phyloP scores from a whole-genome alignment of 345 rosid species.

The Trapa incisa region DNA sequence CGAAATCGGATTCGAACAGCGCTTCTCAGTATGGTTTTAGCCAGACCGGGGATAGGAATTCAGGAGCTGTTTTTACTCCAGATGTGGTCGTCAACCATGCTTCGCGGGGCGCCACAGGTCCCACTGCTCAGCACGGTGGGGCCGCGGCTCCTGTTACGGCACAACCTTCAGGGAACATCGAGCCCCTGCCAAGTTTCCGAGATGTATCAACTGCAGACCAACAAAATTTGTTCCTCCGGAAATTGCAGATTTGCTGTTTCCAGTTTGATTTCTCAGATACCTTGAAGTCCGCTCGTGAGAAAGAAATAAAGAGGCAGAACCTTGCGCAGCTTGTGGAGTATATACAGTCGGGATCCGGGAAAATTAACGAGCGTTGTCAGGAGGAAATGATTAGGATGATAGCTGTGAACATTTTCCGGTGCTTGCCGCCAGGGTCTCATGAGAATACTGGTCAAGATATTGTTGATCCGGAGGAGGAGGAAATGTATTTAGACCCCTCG shows the following conservation, averaged over 20 bases:
- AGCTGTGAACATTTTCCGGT: slow-evolving; percentile 33
- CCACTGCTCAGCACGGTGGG: not conserved
- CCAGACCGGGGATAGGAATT: slow-evolving; percentile 9
- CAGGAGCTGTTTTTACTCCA: slow-evolving; percentile 16
- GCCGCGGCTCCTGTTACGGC: slow-evolving; percentile 6
- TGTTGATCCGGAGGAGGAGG: slow-evolving; percentile 40
- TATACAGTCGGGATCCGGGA: slow-evolving; percentile 41
- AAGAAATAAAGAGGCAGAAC: slow-evolving; percentile 39
- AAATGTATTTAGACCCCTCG: slow-evolving; percentile 48
- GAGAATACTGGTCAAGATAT: slow-evolving; percentile 40
- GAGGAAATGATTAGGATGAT: slow-evolving; percentile 41
- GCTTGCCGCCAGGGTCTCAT: slow-evolving; percentile 36
- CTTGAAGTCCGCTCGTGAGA: slow-evolving; percentile 19
- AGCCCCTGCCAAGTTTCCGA: slow-evolving; percentile 29
- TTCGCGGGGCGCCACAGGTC: slow-evolving; percentile 18
- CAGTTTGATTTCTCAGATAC: slow-evolving; percentile 30
- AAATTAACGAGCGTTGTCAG: slow-evolving; percentile 28
- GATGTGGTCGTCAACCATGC: slow-evolving; percentile 37
- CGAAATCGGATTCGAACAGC: not conserved
- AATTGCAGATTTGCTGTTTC: slow-evolving; percentile 41
- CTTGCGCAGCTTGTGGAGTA: slow-evolving; percentile 41
- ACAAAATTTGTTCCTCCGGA: slow-evolving; percentile 29
- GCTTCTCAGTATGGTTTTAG: not conserved
- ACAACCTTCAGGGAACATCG: slow-evolving; percentile 22
- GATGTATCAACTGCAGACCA: slow-evolving; percentile 31